Base-by-base conservation (phyloP, 257 asterid genomes). In the Gardenia jasminoides region DNA sequence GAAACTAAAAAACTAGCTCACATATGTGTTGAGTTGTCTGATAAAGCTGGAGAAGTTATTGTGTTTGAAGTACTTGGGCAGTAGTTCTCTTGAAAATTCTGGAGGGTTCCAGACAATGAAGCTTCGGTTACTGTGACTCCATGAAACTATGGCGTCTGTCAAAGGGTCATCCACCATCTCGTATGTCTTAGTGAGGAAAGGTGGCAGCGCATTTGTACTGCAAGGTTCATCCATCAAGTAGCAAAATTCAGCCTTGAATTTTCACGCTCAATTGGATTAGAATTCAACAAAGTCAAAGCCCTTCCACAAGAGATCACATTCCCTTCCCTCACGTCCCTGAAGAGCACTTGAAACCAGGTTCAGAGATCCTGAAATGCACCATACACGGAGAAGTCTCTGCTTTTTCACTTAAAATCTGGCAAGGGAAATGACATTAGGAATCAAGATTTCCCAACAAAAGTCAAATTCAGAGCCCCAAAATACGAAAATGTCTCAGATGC, bases 21-120 rank as follows among this genome's bases (percentile, higher is more conserved):
- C 98, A 81, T 94, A 94, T 79, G 98, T 94, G 80, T 94, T 94
- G 36, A 94, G 90, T 87, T 94, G 98, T 84, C 98, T 88, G 83
- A 94, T 84, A 79, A 94, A 94, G 90, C 98, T 94, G 84, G 97
- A 92, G 87, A 94, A 94, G 79, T 94, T 94, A 86, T 78, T 90
- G 92, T 94, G 98, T 90, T 94, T 94, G 79, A 94, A 94, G 86
- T 84, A 94, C 86, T 88, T 88, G 3, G 98, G 98, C 79, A 94
- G 81, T 72, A 94, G 88, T 70, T 73, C 90, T 83, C 92, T 81
- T 22, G 98, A 84, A 84, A 94, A 90, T 54, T 92, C 94, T 2
- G 92, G 91, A 62, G 96, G 92, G 79, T 90, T 85, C 97, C 97
- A 89, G 75, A 94, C 98, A 67, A 91, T 83, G 88, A 94, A 94